These are phyloP conservation scores for Barnettozyma pratensis DNA, from an alignment of 805 yeast species.

Conservation along the genomic window DNA sequence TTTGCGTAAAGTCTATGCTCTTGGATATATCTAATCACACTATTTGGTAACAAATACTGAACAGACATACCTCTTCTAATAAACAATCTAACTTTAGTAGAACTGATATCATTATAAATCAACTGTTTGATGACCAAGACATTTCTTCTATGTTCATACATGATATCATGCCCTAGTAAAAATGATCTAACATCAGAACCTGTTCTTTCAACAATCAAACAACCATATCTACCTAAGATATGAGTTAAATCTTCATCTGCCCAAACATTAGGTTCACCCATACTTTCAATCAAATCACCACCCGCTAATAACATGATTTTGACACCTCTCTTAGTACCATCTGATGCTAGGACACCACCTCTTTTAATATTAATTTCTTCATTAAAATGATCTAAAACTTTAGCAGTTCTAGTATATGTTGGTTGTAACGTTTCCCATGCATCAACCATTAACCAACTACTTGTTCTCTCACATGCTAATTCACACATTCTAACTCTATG, in stretches of 20 bases:
- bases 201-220: constrained; percentile 93
- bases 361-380: constrained; percentile 88
- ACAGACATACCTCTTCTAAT: constrained; percentile 95
- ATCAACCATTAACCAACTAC: constrained; percentile 98
- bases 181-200: constrained; percentile 95
- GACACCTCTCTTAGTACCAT: constrained; percentile 69
- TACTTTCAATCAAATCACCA: constrained; percentile 93
- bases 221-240: constrained; percentile 92
- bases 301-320: constrained; percentile 96
- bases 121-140: constrained; percentile 92
- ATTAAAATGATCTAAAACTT: constrained; percentile 93
- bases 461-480: constrained; percentile 93
- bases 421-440: constrained; percentile 98
- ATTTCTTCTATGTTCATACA: constrained; percentile 94
- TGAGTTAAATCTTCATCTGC: constrained; percentile 94
- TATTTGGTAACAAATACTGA: constrained; percentile 88
- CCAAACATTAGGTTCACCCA: constrained; percentile 99
- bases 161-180: constrained; percentile 87
- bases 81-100: constrained; percentile 90
- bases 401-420: constrained; percentile 87
- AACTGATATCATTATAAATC: constrained; percentile 92
- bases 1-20: constrained; percentile 82
- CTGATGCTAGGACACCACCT: constrained; percentile 67
- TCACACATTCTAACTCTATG: constrained; percentile 98
- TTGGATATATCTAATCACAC: constrained; percentile 91